Conservation (phyloP, 2,329 filamentous ascomycete species). For the Colletotrichum plurivorum region DNA sequence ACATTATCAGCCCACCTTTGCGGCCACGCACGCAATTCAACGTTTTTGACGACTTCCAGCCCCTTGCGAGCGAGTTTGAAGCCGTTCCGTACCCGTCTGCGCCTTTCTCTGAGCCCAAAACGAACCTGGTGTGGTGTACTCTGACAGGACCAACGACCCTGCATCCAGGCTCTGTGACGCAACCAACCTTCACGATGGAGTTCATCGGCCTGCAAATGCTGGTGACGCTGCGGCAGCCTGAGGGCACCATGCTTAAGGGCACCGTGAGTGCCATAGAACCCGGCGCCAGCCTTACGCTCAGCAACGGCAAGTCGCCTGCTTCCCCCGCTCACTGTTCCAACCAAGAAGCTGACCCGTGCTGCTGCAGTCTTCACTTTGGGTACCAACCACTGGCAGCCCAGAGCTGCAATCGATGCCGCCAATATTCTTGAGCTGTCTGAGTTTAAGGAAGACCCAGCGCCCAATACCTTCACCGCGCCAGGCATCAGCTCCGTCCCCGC, state of each 20-base stretch:
- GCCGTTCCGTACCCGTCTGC: neutral
- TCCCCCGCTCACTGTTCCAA: neutral
- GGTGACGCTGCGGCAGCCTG: conserved; percentile 78
- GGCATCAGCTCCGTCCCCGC: conserved; percentile 45
- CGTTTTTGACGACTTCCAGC: conserved; percentile 16
- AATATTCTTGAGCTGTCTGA: conserved; percentile 63
- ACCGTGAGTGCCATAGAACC: conserved; percentile 77
- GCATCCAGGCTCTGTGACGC: conserved; percentile 30
- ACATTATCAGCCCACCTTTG: conserved; percentile 1
- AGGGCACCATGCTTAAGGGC: conserved; percentile 76
- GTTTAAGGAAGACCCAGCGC: conserved; percentile 49
- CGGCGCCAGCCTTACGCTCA: conserved; percentile 77
- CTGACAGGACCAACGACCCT: conserved; percentile 26
- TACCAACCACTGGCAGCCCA: conserved; percentile 55
- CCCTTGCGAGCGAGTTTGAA: neutral
- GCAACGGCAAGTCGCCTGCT: conserved; percentile 71
- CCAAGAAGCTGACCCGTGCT: conserved; percentile 9
- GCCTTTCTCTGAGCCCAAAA: neutral
- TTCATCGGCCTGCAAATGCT: conserved; percentile 84
- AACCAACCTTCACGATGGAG: conserved; percentile 64
- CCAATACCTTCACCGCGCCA: conserved; percentile 47
- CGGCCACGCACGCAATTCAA: neutral
- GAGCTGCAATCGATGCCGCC: conserved; percentile 60
- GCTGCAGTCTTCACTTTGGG: conserved; percentile 55
- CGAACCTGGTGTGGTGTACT: conserved; percentile 8